Base-by-base conservation (phyloP, 2,329 filamentous ascomycete genomes). In the Ophiocordyceps camponoti-leonardi region DNA sequence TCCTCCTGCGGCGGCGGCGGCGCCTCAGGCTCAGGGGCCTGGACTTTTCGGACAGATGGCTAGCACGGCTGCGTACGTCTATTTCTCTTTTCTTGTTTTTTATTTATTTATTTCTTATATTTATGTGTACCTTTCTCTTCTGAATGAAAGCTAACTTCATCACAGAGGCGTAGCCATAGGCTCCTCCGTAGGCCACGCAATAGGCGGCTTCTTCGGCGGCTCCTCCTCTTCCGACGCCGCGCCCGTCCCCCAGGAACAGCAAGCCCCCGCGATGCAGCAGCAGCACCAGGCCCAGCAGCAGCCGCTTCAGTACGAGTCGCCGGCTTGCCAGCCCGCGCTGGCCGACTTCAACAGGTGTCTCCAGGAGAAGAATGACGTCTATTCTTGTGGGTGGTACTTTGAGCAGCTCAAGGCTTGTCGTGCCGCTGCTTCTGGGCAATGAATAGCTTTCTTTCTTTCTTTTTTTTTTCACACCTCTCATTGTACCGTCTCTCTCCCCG, bases 31-130 rank as follows among this genome's bases (percentile, higher is more conserved):
- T 45, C 73, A 81, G 53, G 85, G 87, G 26, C 81, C 86, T 6
- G 90, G 92, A 51, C 73, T 98, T 12, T 86, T 98, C 55, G 90
- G 86, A 48, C 86, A 96, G 73, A 95, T 98, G 84, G 92, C 92
- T 53, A 87, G 81, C 61, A 98, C 92, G 47, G 92, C 92, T 64
- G 92, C 92, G 90, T 96, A 81, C 71, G 87, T 39, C 35, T n/a
- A 18, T 45, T 22, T 28, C 6, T 18, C 7, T n/a, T 35, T n/a
- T n/a, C n/a, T n/a, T n/a, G n/a, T n/a, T n/a, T n/a, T n/a, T n/a
- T n/a, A n/a, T n/a, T n/a, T n/a, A n/a, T n/a, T n/a, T n/a, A n/a
- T n/a, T n/a, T n/a, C n/a, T n/a, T n/a, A n/a, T n/a, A n/a, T n/a
- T n/a, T n/a, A n/a, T n/a, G n/a, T n/a, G n/a, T n/a, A n/a, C n/a